Conservation (phyloP, 305 asterid species). For the Fraxinus sp. region DNA sequence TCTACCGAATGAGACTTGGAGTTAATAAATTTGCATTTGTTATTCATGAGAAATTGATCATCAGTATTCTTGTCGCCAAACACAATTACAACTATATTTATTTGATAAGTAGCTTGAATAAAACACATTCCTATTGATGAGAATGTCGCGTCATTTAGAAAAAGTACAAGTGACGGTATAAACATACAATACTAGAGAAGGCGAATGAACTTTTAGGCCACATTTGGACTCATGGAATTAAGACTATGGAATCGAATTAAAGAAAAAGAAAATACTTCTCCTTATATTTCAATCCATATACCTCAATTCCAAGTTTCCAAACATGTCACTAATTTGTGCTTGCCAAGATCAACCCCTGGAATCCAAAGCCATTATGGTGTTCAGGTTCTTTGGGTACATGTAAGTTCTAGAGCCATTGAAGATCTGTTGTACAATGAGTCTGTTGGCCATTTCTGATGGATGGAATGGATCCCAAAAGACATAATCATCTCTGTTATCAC, state of each 20-base stretch:
- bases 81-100: background rate
- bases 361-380: slow-evolving; percentile 42
- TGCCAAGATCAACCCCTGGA: slow-evolving; percentile 32
- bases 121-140: background rate
- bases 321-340: background rate
- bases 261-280: background rate
- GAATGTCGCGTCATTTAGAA: background rate
- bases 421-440: slow-evolving; percentile 61
- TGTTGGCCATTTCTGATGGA: slow-evolving; percentile 67
- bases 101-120: background rate
- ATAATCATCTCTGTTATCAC: slow-evolving; percentile 55
- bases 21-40: background rate
- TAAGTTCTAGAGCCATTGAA: slow-evolving; percentile 45
- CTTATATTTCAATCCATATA: background rate
- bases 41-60: slow-evolving; percentile 5
- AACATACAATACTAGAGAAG: background rate
- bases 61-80: slow-evolving; percentile 2
- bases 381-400: slow-evolving; percentile 82
- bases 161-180: background rate
- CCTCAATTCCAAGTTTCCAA: background rate
- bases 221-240: background rate
- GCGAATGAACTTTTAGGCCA: background rate
- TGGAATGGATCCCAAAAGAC: slow-evolving; percentile 86
- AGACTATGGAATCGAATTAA: background rate
- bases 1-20: background rate